phyloP scores from a whole-genome alignment of 495 filamentous ascomycete species.

The Alectoria sarmentosa region DNA sequence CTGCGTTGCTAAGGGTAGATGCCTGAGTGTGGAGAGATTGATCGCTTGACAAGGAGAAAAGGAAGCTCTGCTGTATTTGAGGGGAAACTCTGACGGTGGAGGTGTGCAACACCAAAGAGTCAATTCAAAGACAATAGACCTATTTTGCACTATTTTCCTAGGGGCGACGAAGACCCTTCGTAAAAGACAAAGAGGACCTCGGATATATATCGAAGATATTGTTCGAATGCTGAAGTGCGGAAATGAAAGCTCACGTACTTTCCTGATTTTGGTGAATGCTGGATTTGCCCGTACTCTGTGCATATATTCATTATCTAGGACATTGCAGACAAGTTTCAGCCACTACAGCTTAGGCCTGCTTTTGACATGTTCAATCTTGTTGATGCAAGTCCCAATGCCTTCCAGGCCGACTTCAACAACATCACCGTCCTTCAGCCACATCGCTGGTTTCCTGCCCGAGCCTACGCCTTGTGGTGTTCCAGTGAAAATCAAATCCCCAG shows the following conservation, averaged over 20 bases:
- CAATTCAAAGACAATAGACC: not conserved
- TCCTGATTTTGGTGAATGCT: not conserved
- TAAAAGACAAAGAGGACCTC: not conserved
- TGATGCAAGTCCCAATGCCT: slow-evolving; percentile 60
- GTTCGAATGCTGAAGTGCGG: not conserved
- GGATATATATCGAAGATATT: not conserved
- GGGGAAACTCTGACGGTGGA: not conserved
- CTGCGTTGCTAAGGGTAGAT: too few relatives aligned
- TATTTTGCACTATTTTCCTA: not conserved
- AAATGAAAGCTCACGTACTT: not conserved
- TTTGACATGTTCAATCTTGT: slow-evolving; percentile 48
- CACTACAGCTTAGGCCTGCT: slow-evolving; percentile 15
- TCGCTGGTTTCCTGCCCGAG: slow-evolving; percentile 62
- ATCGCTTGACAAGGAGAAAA: too few relatives aligned
- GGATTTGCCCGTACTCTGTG: too few relatives aligned
- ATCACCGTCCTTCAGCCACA: slow-evolving; percentile 78
- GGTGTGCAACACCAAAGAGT: not conserved
- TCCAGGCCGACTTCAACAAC: slow-evolving; percentile 69
- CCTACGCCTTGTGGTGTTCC: slow-evolving; percentile 80
- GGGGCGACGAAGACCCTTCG: not conserved
- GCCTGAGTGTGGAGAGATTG: too few relatives aligned
- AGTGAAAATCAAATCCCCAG: slow-evolving; percentile 79
- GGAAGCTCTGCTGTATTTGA: too few relatives aligned
- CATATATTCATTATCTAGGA: not conserved
- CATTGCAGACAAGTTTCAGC: not conserved